Percentiles rank a stretch among this genome's conserved stretches.
Conservation (phyloP, 306 rosid species). For the Vigna unguiculata region DNA sequence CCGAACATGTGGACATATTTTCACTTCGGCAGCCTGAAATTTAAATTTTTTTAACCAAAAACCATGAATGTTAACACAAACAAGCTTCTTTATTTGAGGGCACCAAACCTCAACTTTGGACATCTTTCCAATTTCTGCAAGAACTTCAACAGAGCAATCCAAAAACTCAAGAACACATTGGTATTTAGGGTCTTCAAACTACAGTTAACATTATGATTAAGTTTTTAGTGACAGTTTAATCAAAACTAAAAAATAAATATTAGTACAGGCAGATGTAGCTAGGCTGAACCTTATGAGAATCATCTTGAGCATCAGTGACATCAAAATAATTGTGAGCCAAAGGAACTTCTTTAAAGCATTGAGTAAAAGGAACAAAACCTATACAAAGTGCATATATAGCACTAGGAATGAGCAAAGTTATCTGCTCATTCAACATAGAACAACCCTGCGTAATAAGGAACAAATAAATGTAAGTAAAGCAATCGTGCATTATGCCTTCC, state of each 20-base stretch:
- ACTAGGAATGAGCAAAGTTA: conserved; percentile 71
- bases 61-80: conserved; percentile 32
- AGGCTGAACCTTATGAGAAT: conserved; percentile 59
- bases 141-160: conserved; percentile 83
- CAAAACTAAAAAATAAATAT: conserved; percentile 14
- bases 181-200: conserved; percentile 69
- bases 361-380: conserved; percentile 66
- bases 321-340: conserved; percentile 50
- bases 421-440: conserved; percentile 58
- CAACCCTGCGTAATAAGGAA: conserved; percentile 59
- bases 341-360: conserved; percentile 55
- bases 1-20: conserved; percentile 51
- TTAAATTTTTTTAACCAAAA: conserved; percentile 35
- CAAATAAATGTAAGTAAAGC: conserved; percentile 23
- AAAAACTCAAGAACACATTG: conserved; percentile 57
- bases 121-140: conserved; percentile 61
- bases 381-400: conserved; percentile 84
- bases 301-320: conserved; percentile 52
- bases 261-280: conserved; percentile 31
- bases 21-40: conserved; percentile 61
- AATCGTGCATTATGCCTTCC: conserved; percentile 20
- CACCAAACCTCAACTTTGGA: conserved; percentile 65
- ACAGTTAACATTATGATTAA: conserved; percentile 48
- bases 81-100: conserved; percentile 42
- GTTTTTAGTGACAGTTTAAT: conserved; percentile 30